Evolutionary conservation across 345 rosid genomes (phyloP), one percentile per base, ranked within the genome.

Genomic region (Erucastrum elatum): DNA sequence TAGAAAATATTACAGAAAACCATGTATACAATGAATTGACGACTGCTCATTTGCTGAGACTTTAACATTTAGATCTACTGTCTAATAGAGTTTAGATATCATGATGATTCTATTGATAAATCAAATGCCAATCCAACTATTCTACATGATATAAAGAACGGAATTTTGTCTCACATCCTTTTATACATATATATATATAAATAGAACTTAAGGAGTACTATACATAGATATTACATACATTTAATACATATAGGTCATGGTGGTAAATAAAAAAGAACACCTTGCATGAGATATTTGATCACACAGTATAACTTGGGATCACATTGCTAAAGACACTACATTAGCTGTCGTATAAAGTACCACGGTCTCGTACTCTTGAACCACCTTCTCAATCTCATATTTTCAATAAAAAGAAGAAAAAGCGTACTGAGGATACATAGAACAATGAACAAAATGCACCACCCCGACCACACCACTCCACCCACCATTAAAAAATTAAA

Each of bases 401-500:
- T 70, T 7, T 15, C 17, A 5, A 70, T 7, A 17, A 34, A 12
- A 58, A 53, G 16, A 53, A 3, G 41, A 1, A 58, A 33, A 34
- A 46, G 25, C 37, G 25, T 44, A 33, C 13, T 21, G n/a, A 68
- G 46, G 46, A 49, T 76, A 27, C 72, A 76, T 44, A 11, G 65
- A 64, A 41, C 68, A 21, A 71, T 41, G 71, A 30, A 25, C 67
- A 78, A 53, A 53, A n/a, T 80, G 75, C 69, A 74, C 82, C 70
- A 61, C 64, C 66, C 81, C 77, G 81, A 72, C 77, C 81, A 72
- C 71, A 74, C 79, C 75, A 59, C 62, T 77, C 83, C 74, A 81
- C 77, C 68, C 65, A 76, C 77, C 21, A 64, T 41, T 4, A 13
- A 64, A 67, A 26, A 78, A 11, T 5, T 1, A 12, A 59, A 70